Conservation (phyloP, 768 basidiomycete genomes). For the Lactarius akahatsu region DNA sequence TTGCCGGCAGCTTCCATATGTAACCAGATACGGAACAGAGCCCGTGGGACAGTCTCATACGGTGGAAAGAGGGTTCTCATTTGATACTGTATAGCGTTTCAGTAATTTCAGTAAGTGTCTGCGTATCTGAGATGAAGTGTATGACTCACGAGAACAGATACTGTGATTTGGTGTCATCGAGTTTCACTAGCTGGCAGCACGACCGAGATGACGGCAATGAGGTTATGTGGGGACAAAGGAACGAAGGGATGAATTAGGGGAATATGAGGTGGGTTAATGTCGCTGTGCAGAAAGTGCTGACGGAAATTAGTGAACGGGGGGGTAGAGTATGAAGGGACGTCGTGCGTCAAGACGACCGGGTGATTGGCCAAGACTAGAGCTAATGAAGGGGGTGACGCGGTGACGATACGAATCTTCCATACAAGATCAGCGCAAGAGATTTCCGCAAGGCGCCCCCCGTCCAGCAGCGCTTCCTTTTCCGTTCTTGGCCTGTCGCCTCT, state of each 20-base stretch:
- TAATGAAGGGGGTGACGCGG: constrained; percentile 14
- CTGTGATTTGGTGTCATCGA: background rate
- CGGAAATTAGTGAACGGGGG: constrained; percentile 21
- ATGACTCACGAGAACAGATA: constrained; percentile 10
- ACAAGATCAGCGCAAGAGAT: constrained; percentile 30
- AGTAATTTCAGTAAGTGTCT: constrained; percentile 8
- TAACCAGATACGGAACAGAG: constrained; percentile 10
- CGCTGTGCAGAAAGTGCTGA: constrained; percentile 1
- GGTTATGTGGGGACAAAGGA: constrained; percentile 14
- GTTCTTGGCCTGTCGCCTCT: constrained; percentile 28
- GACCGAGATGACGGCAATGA: constrained; percentile 3
- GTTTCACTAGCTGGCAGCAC: background rate
- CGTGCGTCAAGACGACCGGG: constrained; percentile 13
- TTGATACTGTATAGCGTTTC: constrained; percentile 11
- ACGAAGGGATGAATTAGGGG: constrained; percentile 16
- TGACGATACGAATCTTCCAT: constrained; percentile 27
- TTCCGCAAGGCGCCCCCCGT: constrained; percentile 21
- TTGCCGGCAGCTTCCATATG: constrained; percentile 26
- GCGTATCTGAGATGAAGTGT: background rate
- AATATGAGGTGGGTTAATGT: constrained; percentile 26
- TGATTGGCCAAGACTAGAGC: constrained; percentile 24
- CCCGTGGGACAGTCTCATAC: background rate
- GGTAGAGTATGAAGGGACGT: constrained; percentile 1
- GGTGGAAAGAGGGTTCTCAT: constrained; percentile 15
- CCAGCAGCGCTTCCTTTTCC: constrained; percentile 28